phyloP scores from a whole-genome alignment of 192 early-diverging fungal species.

The Linnemannia schmuckeri region DNA sequence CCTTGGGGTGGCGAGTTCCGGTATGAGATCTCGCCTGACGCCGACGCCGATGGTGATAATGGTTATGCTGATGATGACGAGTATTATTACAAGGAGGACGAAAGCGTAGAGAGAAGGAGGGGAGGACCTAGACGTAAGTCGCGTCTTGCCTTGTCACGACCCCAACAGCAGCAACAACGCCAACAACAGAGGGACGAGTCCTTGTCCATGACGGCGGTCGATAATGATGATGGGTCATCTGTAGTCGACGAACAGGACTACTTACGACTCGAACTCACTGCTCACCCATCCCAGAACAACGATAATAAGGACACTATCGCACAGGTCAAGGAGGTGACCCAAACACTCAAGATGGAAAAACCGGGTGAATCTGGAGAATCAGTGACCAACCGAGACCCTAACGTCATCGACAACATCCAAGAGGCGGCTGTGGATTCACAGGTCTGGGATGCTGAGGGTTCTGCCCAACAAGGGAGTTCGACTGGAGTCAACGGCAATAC shows the following conservation, averaged over 20 bases:
- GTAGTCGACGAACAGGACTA: conserved; percentile 5
- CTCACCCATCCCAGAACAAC: background rate
- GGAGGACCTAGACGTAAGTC: background rate
- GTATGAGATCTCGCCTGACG: conserved; percentile 1
- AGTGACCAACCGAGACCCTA: conserved; percentile 6
- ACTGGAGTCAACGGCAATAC: background rate
- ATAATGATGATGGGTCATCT: conserved; percentile 14
- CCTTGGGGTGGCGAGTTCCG: conserved; percentile 29
- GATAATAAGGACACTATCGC: background rate
- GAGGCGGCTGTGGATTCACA: conserved; percentile 8
- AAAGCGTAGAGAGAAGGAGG: background rate
- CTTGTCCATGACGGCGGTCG: background rate
- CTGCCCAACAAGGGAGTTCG: background rate
- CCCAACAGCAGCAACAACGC: background rate
- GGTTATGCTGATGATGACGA: background rate
- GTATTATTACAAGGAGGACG: background rate
- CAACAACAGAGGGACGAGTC: background rate
- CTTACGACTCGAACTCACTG: background rate
- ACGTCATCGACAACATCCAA: conserved; percentile 13
- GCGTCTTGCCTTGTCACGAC: background rate
- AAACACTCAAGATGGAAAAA: conserved; percentile 7
- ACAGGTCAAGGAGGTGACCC: background rate
- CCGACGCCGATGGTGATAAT: background rate
- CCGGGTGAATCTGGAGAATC: background rate
- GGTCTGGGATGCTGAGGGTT: conserved; percentile 36